Conservation (phyloP, 179 eudicot species). For the Corrigiola litoralis region DNA sequence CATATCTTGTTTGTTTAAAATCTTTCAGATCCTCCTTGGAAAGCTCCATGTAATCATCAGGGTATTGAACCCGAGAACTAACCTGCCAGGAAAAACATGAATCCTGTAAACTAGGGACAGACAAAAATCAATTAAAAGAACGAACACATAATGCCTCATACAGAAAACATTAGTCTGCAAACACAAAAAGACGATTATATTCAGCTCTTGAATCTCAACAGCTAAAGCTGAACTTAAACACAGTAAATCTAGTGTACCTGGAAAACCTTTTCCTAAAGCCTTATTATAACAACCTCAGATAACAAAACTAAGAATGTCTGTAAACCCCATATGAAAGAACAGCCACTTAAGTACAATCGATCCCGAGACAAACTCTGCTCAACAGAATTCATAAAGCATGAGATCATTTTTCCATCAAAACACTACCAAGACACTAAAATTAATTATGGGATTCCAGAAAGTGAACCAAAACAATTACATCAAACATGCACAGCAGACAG, state of each 20-base stretch:
- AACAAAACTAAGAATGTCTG: background rate
- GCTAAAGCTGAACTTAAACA: no score
- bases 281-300: background rate
- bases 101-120: background rate
- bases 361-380: background rate
- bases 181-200: background rate
- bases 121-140: background rate
- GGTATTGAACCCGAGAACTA: constrained; percentile 90
- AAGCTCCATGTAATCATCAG: constrained; percentile 77
- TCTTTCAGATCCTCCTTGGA: constrained; percentile 91
- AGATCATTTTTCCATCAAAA: background rate
- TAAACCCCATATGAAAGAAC: background rate
- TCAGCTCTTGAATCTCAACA: no score
- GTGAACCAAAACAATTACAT: constrained; percentile 1
- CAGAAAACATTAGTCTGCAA: background rate
- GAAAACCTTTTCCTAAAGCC: background rate
- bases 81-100: constrained; percentile 49
- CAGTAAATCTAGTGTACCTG: background rate
- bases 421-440: background rate
- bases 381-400: background rate
- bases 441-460: background rate
- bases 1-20: constrained; percentile 96
- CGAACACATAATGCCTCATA: background rate
- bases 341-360: background rate
- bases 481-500: background rate